Conservation (phyloP, 345 rosid species). For the Salix udensis region DNA sequence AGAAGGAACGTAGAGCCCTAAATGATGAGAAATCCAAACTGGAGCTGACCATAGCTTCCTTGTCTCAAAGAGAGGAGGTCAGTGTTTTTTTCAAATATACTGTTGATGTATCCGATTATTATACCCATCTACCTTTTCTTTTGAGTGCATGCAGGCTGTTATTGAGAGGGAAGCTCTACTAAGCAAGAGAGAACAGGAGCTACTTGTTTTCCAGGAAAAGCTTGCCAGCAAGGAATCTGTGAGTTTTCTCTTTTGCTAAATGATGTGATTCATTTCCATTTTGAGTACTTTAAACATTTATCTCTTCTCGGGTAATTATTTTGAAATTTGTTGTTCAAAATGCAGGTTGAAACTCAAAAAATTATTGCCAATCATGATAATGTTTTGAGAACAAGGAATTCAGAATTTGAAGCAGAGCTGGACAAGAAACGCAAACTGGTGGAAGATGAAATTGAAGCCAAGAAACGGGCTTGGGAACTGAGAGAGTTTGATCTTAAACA, state of each 20-base stretch:
- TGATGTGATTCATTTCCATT: not conserved
- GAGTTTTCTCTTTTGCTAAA: constrained; percentile 26
- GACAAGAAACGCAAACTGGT: constrained; percentile 54
- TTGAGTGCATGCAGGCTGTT: constrained; percentile 43
- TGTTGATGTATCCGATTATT: not conserved
- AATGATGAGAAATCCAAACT: constrained; percentile 52
- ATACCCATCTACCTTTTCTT: constrained; percentile 10
- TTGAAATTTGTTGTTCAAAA: constrained; percentile 4
- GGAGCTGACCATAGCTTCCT: constrained; percentile 47
- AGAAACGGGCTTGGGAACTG: constrained; percentile 89
- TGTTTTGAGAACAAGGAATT: constrained; percentile 50
- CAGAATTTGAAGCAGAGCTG: constrained; percentile 75
- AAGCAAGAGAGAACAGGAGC: constrained; percentile 65
- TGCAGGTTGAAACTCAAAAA: constrained; percentile 65
- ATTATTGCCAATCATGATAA: constrained; percentile 57
- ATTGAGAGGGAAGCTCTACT: constrained; percentile 54
- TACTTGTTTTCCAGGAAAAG: constrained; percentile 66
- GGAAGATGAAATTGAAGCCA: constrained; percentile 82
- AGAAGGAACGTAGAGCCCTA: constrained; percentile 51
- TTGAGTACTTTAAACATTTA: not conserved
- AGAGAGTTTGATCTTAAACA: constrained; percentile 74
- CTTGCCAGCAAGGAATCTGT: constrained; percentile 73
- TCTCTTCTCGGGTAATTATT: not conserved
- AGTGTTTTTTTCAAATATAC: constrained; percentile 5
- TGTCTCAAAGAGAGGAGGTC: constrained; percentile 78